phyloP scores from a whole-genome alignment of 1,284 basidiomycete genomes.

The Malassezia restricta region DNA sequence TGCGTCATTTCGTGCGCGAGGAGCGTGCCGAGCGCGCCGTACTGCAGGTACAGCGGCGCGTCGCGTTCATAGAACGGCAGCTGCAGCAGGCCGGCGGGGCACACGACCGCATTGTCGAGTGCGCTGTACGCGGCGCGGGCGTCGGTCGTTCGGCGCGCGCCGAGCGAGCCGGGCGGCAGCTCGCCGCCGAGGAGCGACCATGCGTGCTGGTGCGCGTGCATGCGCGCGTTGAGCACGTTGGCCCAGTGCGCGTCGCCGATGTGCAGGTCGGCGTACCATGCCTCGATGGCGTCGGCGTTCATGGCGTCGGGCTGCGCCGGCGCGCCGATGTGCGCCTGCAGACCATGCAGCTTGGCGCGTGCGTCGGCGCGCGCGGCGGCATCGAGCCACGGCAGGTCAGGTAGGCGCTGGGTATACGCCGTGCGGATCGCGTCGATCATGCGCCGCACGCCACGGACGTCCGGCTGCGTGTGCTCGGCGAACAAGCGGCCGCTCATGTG shows the following conservation, averaged over 20 bases:
- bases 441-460: constrained; percentile 65
- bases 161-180: constrained; percentile 59
- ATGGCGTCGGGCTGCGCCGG: constrained; percentile 64
- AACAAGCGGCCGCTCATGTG: constrained; percentile 56
- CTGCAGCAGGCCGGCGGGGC: constrained; percentile 88
- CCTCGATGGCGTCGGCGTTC: constrained; percentile 38
- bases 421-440: constrained; percentile 76
- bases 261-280: constrained; percentile 62
- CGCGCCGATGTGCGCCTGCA: constrained; percentile 75
- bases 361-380: constrained; percentile 66
- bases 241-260: constrained; percentile 68
- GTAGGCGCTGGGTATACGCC: constrained; percentile 69
- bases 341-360: constrained; percentile 69
- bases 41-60: constrained; percentile 79
- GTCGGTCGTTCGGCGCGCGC: constrained; percentile 72
- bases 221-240: constrained; percentile 59
- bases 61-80: constrained; percentile 77
- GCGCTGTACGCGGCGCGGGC: constrained; percentile 45
- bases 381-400: constrained; percentile 82
- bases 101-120: constrained; percentile 61
- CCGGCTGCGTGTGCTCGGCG: constrained; percentile 72
- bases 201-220: constrained; percentile 48
- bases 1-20: constrained; percentile 53
- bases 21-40: constrained; percentile 52
- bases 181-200: constrained; percentile 66